Base-by-base conservation (phyloP, 352 stramenopile species). In the Phytophthora lateralis region DNA sequence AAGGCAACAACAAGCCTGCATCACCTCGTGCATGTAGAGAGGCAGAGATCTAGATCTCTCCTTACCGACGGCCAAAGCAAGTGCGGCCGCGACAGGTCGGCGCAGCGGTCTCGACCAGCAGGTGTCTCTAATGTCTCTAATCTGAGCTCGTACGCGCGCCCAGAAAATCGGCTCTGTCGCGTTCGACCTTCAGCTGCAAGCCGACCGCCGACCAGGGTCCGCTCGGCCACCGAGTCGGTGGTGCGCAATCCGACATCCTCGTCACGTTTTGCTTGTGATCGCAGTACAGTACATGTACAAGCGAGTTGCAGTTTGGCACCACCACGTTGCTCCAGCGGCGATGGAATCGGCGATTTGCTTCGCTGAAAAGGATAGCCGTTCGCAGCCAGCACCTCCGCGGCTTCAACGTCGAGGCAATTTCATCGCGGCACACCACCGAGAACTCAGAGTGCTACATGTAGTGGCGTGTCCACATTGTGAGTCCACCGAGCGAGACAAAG, bases 221-320 rank as follows among this genome's bases (percentile, higher is more conserved):
- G 6, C 26, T 30, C 26, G 26, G 26, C 26, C 26, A 30, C 6
- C 26, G 26, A 30, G 26, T 38, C 32, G 8, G 35, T n/a, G 11
- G 34, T 41, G 30, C 35, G 35, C 11, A 14, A 3, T 11, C 17
- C 27, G 27, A 60, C 52, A 60, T 60, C 52, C 41, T 60, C 30
- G 52, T 52, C 52, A 60, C 45, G 27, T 15, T 44, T 44, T 44
- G 38, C 38, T 44, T 44, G 38, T 44, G 17, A 44, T 24, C 38
- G n/a, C 38, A 21, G n/a, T n/a, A n/a, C n/a, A n/a, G n/a, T n/a
- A n/a, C n/a, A n/a, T n/a, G n/a, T 29, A 2, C 2, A 29, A 29
- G 26, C 26, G 26, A 8, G 26, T 30, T 30, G 26, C 26, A 30
- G 26, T 24, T 24, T 24, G 21, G n/a, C n/a, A n/a, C 21, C 37